Evolutionary conservation across 805 yeast species (phyloP), one percentile per base, ranked within the genome.

Genomic region (Hanseniaspora lindneri): DNA sequence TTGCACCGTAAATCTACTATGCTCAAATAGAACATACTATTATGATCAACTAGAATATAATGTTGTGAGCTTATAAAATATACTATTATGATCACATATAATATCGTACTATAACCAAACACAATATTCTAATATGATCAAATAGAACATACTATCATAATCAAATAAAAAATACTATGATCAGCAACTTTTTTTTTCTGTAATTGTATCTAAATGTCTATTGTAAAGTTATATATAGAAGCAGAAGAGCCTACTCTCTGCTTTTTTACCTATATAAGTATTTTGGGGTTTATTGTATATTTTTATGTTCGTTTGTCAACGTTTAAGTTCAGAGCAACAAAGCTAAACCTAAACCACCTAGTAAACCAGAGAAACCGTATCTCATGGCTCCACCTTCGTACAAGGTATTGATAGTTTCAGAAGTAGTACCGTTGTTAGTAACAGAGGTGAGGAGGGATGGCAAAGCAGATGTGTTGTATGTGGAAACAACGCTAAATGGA

Each of bases 351-450:
- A 48, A 17, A 25, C 33, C 41, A 47, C 46, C 37, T 23, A 39
- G 16, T 8, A 39, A 34, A 16, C 37, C 47, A 24, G 42, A 32
- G 3, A 20, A 25, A 34, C 44, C 44, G 13, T 41, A 24, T 25
- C 21, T 33, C 41, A 39, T 33, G 30, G 55, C 53, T 37, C 39
- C 39, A 41, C 44, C 50, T 9, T 44, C 44, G 39, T 54, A 51
- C 29, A 41, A 1, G 17, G 42, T 23, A 17, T 14, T n/a, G 4
- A 32, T 4, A 32, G 20, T 32, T 23, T 14, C 24, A 5, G 29
- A 24, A 6, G 34, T 4, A 20, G 44, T 23, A 17, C 17, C 27
- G n/a, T 24, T 40, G 25, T 3, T 8, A 27, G 41, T 14, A n/a
- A 6, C 44, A 39, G 25, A 6, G 24, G 44, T 25, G 34, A 34